Conservation (phyloP, 192 early-diverging fungal species). For the Powellomyces hirtus region DNA sequence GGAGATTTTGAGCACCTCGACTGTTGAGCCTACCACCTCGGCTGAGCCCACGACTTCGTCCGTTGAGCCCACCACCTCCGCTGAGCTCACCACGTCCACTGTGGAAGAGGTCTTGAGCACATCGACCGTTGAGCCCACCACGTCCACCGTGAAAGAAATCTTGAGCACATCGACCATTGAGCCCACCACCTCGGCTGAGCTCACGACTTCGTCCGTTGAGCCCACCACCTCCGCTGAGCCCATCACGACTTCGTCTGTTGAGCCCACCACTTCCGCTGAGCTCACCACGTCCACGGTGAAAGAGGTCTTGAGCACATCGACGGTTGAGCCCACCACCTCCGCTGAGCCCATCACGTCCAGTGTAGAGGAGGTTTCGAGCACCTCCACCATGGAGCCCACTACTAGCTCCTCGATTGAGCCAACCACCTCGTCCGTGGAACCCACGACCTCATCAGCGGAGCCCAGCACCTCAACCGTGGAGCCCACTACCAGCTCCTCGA, state of each 20-base stretch:
- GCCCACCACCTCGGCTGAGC: neutral
- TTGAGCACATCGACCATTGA: neutral
- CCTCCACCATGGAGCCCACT: neutral
- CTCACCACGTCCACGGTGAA: neutral
- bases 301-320: neutral
- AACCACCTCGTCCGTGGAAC: neutral
- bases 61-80: slow-evolving; percentile 1
- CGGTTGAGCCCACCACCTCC: neutral
- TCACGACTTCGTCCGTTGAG: neutral
- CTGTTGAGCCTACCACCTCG: neutral
- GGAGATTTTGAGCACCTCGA: neutral
- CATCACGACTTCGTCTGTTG: neutral
- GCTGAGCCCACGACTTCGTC: neutral
- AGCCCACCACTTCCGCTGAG: neutral
- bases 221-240: neutral
- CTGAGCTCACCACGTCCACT: neutral
- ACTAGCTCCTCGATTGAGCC: neutral
- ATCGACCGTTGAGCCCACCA: neutral
- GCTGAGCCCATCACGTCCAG: neutral
- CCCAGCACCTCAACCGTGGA: neutral
- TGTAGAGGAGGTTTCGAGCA: neutral
- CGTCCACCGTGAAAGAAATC: neutral
- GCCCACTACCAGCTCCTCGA: neutral
- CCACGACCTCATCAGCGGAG: neutral
- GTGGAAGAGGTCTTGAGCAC: neutral